Percentiles rank a stretch among this genome's conserved stretches.
Conservation (phyloP, 768 basidiomycete species). For the Pluteus cervinus region DNA sequence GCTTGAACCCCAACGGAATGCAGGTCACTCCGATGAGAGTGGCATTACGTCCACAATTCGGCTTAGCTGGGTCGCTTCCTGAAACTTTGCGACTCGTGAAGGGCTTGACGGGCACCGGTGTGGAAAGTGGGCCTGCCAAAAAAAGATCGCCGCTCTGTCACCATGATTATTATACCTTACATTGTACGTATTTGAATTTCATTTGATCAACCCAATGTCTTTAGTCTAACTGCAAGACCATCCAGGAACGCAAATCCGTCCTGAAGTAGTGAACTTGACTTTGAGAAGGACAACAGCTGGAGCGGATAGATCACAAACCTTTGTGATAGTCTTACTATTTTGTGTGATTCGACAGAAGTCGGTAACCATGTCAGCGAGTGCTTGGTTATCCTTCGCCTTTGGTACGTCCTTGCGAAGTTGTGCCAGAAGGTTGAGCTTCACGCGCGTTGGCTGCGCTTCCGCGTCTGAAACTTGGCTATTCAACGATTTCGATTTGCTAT, state of each 20-base stretch:
- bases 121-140: no score
- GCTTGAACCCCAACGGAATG: no score
- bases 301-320: constrained; percentile 29
- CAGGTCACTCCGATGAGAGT: no score
- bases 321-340: constrained; percentile 66
- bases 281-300: not conserved
- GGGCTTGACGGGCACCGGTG: no score
- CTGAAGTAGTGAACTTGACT: constrained; percentile 17
- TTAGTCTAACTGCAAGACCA: constrained; percentile 49
- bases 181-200: no score
- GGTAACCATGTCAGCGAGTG: constrained; percentile 57
- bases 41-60: no score
- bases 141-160: no score
- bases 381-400: constrained; percentile 43
- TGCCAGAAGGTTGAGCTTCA: constrained; percentile 56
- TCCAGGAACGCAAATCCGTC: constrained; percentile 69
- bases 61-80: no score
- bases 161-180: no score
- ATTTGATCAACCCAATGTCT: no score
- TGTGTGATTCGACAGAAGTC: constrained; percentile 70
- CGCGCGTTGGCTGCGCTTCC: constrained; percentile 40
- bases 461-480: constrained; percentile 32
- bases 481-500: constrained; percentile 30
- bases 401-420: constrained; percentile 50
- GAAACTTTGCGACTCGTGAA: no score